Conservation (phyloP, 768 basidiomycete species). For the Boletus tomentosulus region DNA sequence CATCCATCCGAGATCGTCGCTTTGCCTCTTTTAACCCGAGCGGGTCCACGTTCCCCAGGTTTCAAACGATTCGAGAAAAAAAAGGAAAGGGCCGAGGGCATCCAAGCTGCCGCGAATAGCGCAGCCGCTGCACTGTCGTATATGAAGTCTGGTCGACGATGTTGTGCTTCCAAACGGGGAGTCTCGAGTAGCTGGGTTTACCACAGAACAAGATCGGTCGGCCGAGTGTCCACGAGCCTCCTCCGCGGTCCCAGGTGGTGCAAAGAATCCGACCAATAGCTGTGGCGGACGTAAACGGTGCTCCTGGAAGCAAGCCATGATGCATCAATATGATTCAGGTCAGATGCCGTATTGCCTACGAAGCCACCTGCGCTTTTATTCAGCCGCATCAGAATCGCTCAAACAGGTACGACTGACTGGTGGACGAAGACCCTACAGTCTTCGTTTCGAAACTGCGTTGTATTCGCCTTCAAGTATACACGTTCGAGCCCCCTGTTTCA, state of each 20-base stretch:
- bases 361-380: not conserved
- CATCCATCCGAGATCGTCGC: not conserved
- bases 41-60: not conserved
- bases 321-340: not conserved
- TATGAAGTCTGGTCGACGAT: not conserved
- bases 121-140: not conserved
- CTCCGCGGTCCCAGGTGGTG: not conserved
- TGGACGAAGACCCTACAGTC: not conserved
- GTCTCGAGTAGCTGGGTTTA: conserved; percentile 6
- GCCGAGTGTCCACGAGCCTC: conserved; percentile 4
- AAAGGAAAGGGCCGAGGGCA: not conserved
- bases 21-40: no score
- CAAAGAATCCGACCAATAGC: not conserved
- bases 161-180: not conserved
- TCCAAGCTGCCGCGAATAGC: not conserved
- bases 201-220: conserved; percentile 17
- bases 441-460: conserved; percentile 2
- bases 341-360: not conserved
- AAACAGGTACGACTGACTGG: not conserved
- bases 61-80: not conserved
- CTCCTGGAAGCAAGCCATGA: not conserved
- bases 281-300: conserved; percentile 1
- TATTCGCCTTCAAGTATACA: conserved; percentile 3
- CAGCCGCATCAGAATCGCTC: not conserved
- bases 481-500: not conserved